These are phyloP conservation scores for Pyropia haitanensis DNA, from an alignment of 23 red algal species.

Conservation along the genomic window DNA sequence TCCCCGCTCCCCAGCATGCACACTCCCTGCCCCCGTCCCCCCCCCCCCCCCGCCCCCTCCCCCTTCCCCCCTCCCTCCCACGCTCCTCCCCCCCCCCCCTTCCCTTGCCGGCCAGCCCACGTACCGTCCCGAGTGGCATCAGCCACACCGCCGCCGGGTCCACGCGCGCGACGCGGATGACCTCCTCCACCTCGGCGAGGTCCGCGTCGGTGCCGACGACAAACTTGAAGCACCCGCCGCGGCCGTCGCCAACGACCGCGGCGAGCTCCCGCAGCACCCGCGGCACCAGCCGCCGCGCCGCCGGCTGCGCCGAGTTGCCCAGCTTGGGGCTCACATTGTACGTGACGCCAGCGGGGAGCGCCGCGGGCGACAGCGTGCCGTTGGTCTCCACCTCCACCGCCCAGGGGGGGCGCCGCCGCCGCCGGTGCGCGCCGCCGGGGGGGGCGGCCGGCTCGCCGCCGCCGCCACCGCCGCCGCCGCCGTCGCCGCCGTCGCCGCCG, in stretches of 20 bases:
- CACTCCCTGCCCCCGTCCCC: neutral
- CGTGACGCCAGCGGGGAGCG: conserved; percentile 36
- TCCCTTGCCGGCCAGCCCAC: neutral
- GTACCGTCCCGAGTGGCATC: conserved; percentile 89
- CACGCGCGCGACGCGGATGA: conserved; percentile 34
- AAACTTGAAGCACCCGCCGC: conserved; percentile 66
- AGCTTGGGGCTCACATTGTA: conserved; percentile 96
- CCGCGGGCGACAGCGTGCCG: conserved; percentile 71
- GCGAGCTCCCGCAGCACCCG: conserved; percentile 66
- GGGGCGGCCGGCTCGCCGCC: too few relatives aligned
- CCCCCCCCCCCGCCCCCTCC: neutral
- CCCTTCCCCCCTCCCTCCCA: neutral
- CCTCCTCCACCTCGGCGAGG: conserved; percentile 49
- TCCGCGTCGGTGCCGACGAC: conserved; percentile 53
- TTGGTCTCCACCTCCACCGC: conserved; percentile 95
- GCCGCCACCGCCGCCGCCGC: too few relatives aligned
- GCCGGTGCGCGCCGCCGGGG: too few relatives aligned
- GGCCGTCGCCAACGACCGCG: conserved; percentile 10
- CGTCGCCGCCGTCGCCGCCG: too few relatives aligned
- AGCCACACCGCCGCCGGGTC: conserved; percentile 64
- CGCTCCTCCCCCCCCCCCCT: neutral
- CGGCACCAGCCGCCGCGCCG: conserved; percentile 30
- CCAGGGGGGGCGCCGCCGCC: neutral
- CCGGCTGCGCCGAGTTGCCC: conserved; percentile 48
- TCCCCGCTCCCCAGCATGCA: too few relatives aligned